Percentiles rank a stretch among this genome's conserved stretches.
Conservation (phyloP, 805 yeast genomes). For the Clavispora phyllophila region DNA sequence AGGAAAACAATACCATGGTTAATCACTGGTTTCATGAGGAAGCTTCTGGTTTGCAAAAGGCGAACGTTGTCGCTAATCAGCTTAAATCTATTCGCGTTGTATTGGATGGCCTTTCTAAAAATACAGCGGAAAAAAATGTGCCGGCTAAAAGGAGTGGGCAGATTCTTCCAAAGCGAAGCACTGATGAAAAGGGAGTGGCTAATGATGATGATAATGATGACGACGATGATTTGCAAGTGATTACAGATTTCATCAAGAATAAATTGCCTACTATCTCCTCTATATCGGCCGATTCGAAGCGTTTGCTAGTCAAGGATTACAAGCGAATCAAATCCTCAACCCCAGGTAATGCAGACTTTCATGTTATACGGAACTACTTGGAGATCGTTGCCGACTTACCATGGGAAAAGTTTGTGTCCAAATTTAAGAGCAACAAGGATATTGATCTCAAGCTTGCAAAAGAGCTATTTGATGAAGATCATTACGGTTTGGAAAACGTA, state of each 20-base stretch:
- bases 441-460: slow-evolving; percentile 52
- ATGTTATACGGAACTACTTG: slow-evolving; percentile 58
- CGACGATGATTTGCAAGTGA: slow-evolving; percentile 36
- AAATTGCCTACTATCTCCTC: slow-evolving; percentile 31
- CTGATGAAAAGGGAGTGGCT: slow-evolving; percentile 14
- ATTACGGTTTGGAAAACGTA: slow-evolving; percentile 68
- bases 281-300: slow-evolving; percentile 33
- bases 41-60: slow-evolving; percentile 48
- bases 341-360: slow-evolving; percentile 55
- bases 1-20: slow-evolving; percentile 27
- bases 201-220: slow-evolving; percentile 40
- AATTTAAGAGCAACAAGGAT: slow-evolving; percentile 33
- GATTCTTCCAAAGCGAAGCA: slow-evolving; percentile 7
- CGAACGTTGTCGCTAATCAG: slow-evolving; percentile 52
- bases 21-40: slow-evolving; percentile 46
- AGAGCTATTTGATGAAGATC: slow-evolving; percentile 64
- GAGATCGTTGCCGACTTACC: slow-evolving; percentile 65
- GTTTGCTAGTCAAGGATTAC: slow-evolving; percentile 44
- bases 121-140: slow-evolving; percentile 2
- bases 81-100: slow-evolving; percentile 46
- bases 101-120: slow-evolving; percentile 36
- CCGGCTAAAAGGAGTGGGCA: background rate
- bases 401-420: slow-evolving; percentile 40
- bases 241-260: slow-evolving; percentile 33
- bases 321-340: slow-evolving; percentile 48